Percentiles rank a stretch among this genome's conserved stretches.
Conservation (phyloP, 1,139 yeast genomes). For the Petasospora rhodanensis region DNA sequence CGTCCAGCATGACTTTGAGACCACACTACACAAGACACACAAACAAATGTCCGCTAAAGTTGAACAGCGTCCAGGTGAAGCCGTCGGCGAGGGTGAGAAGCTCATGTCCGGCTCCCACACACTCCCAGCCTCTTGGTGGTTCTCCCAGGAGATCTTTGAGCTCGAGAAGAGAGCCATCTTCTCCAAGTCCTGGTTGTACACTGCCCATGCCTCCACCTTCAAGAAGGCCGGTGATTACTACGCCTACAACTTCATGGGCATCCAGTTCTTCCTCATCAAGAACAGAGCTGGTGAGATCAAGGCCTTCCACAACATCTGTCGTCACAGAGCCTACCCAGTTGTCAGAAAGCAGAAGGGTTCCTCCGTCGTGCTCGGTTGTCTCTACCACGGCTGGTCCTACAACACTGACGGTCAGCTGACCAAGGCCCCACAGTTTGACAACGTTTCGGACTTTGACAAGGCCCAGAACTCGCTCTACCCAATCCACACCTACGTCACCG, state of each 20-base stretch:
- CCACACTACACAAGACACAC: background rate
- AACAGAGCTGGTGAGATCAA: constrained; percentile 47
- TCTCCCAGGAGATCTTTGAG: constrained; percentile 51
- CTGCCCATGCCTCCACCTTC: constrained; percentile 47
- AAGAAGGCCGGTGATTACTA: constrained; percentile 53
- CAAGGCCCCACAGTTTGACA: constrained; percentile 58
- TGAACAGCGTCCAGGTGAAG: constrained; percentile 6
- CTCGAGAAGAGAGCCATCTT: constrained; percentile 54
- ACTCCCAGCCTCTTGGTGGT: constrained; percentile 65
- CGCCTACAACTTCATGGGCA: constrained; percentile 46
- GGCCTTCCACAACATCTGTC: constrained; percentile 61
- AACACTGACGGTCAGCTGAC: constrained; percentile 51
- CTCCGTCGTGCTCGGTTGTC: constrained; percentile 51
- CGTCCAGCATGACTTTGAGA: background rate
- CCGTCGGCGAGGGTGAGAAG: constrained; percentile 14
- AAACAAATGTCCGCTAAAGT: constrained; percentile 7
- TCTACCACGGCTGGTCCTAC: constrained; percentile 65
- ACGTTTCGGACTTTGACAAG: constrained; percentile 53
- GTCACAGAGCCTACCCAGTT: constrained; percentile 61
- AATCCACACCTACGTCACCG: constrained; percentile 49
- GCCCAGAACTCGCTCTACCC: constrained; percentile 52
- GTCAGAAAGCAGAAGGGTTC: constrained; percentile 56
- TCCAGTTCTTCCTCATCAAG: constrained; percentile 52
- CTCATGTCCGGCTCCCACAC: constrained; percentile 50
- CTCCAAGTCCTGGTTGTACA: constrained; percentile 51